These are phyloP conservation scores for Bruguiera gymnorhiza DNA, from an alignment of 345 rosid species.

Conservation along the genomic window DNA sequence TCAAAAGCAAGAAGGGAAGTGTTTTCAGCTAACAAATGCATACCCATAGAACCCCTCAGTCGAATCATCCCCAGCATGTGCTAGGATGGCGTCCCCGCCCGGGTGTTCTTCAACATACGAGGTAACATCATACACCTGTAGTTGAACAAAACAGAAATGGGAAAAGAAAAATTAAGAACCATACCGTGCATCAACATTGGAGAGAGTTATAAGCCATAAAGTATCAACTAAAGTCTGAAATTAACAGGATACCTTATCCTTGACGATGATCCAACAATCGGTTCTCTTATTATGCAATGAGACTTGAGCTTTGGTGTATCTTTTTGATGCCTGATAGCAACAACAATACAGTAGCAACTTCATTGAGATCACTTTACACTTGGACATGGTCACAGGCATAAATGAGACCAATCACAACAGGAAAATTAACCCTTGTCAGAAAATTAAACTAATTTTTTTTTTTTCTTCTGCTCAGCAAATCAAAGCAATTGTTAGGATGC, in stretches of 20 bases:
- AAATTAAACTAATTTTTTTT: too few species aligned
- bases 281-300: conserved; percentile 65
- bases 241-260: conserved; percentile 49
- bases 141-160: conserved; percentile 9
- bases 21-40: conserved; percentile 10
- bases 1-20: too few species aligned
- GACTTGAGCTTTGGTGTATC: conserved; percentile 45
- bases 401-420: neutral
- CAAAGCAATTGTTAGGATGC: neutral
- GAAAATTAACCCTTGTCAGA: neutral
- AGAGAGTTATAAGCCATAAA: neutral
- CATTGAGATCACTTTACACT: neutral
- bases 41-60: conserved; percentile 91
- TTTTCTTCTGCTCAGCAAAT: too few species aligned
- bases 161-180: too few species aligned
- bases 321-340: conserved; percentile 12
- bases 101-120: conserved; percentile 96
- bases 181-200: neutral
- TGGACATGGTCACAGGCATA: neutral
- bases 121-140: conserved; percentile 75
- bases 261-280: conserved; percentile 89
- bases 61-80: conserved; percentile 90
- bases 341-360: neutral
- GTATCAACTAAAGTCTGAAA: neutral
- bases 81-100: conserved; percentile 89